These are phyloP conservation scores for Xylariaceae sp. DNA, from an alignment of 2,329 filamentous ascomycete species.

Conservation along the genomic window DNA sequence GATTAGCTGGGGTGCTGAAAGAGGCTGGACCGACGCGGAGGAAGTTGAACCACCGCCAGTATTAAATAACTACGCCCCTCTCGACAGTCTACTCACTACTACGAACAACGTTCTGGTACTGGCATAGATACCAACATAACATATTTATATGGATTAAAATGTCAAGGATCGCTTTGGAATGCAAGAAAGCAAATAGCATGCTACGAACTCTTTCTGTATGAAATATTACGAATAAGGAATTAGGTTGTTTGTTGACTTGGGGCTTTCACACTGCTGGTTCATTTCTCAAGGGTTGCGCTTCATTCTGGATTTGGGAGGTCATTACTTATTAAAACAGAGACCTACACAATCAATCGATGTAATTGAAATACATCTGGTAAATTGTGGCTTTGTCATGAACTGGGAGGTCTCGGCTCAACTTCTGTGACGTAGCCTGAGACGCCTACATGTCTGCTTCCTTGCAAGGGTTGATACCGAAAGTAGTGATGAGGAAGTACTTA, in stretches of 20 bases:
- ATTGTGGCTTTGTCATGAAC: background rate
- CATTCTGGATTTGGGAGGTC: background rate
- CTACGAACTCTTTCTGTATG: background rate
- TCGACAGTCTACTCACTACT: slow-evolving; percentile 25
- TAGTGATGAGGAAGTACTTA: too few relatives aligned
- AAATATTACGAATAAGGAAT: slow-evolving; percentile 1
- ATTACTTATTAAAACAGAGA: slow-evolving; percentile 5
- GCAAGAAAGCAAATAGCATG: background rate
- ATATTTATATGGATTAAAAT: background rate
- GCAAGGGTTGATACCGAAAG: too few relatives aligned
- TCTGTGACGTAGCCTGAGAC: too few relatives aligned
- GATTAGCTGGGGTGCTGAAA: slow-evolving; percentile 71
- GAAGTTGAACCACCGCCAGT: slow-evolving; percentile 46
- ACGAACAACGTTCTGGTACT: slow-evolving; percentile 34
- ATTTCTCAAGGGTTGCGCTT: slow-evolving; percentile 7
- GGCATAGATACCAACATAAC: slow-evolving; percentile 21
- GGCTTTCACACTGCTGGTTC: background rate
- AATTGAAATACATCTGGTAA: background rate
- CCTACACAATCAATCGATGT: background rate
- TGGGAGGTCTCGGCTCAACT: background rate
- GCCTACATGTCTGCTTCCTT: too few relatives aligned
- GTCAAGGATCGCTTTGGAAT: background rate
- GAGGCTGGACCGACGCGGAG: slow-evolving; percentile 66
- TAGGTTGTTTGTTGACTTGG: background rate
- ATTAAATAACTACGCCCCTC: slow-evolving; percentile 35